Evolutionary conservation across 139 green algal genomes (phyloP).

Genomic region (Raphidocelis subcapitata): DNA sequence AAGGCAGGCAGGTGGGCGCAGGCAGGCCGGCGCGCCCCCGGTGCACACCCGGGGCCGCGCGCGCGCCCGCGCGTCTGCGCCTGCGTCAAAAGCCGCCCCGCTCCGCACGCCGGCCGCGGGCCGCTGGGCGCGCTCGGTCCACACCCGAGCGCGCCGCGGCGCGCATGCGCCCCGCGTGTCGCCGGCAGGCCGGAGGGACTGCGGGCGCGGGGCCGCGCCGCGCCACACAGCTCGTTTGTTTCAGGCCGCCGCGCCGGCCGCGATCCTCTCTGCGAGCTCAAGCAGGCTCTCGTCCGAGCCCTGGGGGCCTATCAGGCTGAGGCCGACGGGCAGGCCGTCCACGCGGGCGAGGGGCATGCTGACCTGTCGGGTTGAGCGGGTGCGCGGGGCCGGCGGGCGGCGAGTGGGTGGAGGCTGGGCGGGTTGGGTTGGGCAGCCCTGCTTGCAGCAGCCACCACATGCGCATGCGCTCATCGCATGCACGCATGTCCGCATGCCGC

Average conservation of each 20-base stretch:
- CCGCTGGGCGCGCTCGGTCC: too few species aligned
- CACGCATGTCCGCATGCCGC: not conserved
- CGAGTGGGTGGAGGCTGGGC: not conserved
- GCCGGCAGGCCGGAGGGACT: too few species aligned
- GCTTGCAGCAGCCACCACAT: not conserved
- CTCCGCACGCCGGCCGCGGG: too few species aligned
- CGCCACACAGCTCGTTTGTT: too few species aligned
- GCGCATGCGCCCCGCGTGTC: too few species aligned
- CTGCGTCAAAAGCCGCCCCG: too few species aligned
- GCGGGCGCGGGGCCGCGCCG: too few species aligned
- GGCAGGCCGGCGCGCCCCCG: too few species aligned
- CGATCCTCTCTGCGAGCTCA: constrained; percentile 52
- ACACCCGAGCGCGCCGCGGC: too few species aligned
- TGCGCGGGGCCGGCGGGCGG: not conserved
- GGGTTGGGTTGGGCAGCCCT: not conserved
- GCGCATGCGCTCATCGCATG: not conserved
- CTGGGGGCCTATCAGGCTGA: constrained; percentile 74
- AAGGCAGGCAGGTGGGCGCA: too few species aligned
- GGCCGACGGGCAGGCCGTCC: constrained; percentile 74
- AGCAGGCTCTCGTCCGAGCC: constrained; percentile 81
- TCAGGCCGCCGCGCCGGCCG: not conserved
- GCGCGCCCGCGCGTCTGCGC: too few species aligned
- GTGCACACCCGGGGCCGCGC: too few species aligned
- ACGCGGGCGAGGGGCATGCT: constrained; percentile 62
- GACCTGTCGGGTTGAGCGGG: constrained; percentile 45